Conservation (phyloP, 2,329 filamentous ascomycete genomes). For the Aspergillus sp. region DNA sequence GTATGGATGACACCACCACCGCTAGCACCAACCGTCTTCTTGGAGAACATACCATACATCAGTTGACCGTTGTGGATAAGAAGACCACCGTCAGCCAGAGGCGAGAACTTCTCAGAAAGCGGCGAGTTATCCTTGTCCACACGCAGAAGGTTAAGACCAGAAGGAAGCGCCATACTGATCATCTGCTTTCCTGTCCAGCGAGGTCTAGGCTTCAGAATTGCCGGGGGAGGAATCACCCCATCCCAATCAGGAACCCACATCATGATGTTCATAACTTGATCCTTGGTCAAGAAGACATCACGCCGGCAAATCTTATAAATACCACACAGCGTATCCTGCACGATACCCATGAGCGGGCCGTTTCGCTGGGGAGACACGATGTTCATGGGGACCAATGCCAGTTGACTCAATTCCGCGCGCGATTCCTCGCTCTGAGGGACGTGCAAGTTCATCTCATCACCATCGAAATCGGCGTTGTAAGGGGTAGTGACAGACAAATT, state of each 20-base stretch:
- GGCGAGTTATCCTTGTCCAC: conserved; percentile 62
- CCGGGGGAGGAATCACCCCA: conserved; percentile 85
- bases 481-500: conserved; percentile 97
- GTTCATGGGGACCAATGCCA: conserved; percentile 97
- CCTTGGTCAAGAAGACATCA: conserved; percentile 86
- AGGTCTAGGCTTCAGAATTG: conserved; percentile 89
- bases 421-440: conserved; percentile 98
- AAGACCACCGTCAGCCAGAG: conserved; percentile 73
- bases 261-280: conserved; percentile 94
- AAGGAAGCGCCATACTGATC: conserved; percentile 86
- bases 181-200: conserved; percentile 99
- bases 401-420: conserved; percentile 86
- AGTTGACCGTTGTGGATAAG: conserved; percentile 85
- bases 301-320: conserved; percentile 95
- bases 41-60: conserved; percentile 85
- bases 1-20: conserved; percentile 91
- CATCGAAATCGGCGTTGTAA: conserved; percentile 99
- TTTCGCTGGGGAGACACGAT: conserved; percentile 98
- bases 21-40: conserved; percentile 90
- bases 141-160: conserved; percentile 76
- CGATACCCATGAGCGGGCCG: conserved; percentile 97
- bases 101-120: conserved; percentile 56
- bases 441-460: conserved; percentile 99
- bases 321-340: conserved; percentile 95
- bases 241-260: conserved; percentile 99